phyloP scores from a whole-genome alignment of 331 rosid species.

The Dryas integrifolia region DNA sequence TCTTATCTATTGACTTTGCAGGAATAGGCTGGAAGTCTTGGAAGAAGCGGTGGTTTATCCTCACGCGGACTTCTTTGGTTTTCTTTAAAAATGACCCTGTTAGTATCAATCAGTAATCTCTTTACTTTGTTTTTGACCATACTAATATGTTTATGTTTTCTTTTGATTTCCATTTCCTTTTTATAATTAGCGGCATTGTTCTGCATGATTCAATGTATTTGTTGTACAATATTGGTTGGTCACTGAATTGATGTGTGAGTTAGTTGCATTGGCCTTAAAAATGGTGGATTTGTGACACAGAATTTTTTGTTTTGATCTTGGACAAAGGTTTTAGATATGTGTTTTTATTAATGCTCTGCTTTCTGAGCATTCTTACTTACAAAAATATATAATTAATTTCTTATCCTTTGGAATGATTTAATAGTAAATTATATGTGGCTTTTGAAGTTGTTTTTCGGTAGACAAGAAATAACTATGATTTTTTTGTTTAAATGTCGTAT shows the following conservation, averaged over 20 bases:
- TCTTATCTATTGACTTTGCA: constrained; percentile 39
- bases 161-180: background rate
- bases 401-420: background rate
- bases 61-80: constrained; percentile 87
- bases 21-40: constrained; percentile 99
- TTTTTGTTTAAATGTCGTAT: no score
- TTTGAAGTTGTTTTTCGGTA: background rate
- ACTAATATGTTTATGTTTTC: constrained; percentile 2
- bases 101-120: constrained; percentile 44
- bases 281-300: background rate
- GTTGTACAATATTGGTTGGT: background rate
- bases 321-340: background rate
- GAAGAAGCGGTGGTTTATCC: constrained; percentile 99
- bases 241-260: background rate
- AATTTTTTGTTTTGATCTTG: background rate
- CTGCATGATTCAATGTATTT: background rate
- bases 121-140: constrained; percentile 23
- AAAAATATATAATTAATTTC: background rate
- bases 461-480: background rate
- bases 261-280: background rate
- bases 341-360: background rate
- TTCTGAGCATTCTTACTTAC: no score
- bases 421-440: background rate
- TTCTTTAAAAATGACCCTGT: constrained; percentile 97
- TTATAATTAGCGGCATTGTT: background rate